Evolutionary conservation across 2,329 filamentous ascomycete species (phyloP).

Genomic region (Cladosporium colombiae): DNA sequence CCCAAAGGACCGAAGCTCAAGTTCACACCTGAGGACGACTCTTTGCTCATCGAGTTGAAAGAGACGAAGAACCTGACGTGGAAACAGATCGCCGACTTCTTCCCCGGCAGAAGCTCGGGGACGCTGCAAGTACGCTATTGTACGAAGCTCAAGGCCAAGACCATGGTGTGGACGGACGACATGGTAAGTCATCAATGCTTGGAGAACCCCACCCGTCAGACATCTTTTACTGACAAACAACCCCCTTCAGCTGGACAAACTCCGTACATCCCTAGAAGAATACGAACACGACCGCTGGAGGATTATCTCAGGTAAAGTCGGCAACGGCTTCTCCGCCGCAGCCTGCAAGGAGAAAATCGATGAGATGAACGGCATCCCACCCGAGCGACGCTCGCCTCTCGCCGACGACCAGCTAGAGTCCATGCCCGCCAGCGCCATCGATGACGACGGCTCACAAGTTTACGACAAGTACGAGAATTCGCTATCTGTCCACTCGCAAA

Average conservation of each 20-base stretch:
- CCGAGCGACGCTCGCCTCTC: constrained; percentile 14
- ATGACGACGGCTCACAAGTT: constrained; percentile 10
- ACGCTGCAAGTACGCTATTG: constrained; percentile 93
- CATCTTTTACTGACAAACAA: constrained; percentile 10
- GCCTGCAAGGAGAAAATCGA: constrained; percentile 81
- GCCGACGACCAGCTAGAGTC: constrained; percentile 24
- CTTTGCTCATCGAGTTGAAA: constrained; percentile 83
- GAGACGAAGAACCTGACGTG: constrained; percentile 93
- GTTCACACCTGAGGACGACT: constrained; percentile 90
- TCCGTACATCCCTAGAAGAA: constrained; percentile 74
- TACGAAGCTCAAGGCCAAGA: constrained; percentile 92
- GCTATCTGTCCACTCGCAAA: constrained; percentile 16
- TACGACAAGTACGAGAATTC: constrained; percentile 20
- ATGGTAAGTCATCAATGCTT: constrained; percentile 62
- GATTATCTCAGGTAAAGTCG: constrained; percentile 86
- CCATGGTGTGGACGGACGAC: constrained; percentile 89
- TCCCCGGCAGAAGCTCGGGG: constrained; percentile 84
- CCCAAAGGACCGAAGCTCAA: constrained; percentile 89
- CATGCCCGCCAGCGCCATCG: constrained; percentile 14
- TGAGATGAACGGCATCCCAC: constrained; percentile 50
- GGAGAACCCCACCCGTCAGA: background rate
- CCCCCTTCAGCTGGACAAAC: constrained; percentile 66
- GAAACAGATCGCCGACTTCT: constrained; percentile 98
- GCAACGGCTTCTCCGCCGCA: constrained; percentile 81
- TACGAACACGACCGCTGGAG: constrained; percentile 94